Conservation (phyloP, 2,329 filamentous ascomycete genomes). For the Clonostachys byssicola region DNA sequence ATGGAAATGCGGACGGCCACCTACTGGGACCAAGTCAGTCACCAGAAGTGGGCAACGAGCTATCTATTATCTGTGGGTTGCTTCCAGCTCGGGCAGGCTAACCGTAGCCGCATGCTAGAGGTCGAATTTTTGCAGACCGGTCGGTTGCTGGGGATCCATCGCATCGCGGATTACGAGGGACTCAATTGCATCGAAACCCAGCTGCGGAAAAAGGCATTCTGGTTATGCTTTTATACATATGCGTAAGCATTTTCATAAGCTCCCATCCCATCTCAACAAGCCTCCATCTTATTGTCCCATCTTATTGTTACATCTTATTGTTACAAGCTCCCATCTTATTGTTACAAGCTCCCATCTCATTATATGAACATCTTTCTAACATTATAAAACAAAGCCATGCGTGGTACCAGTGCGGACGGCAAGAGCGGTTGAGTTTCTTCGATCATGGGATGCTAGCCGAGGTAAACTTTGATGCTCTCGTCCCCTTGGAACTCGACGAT, state of each 20-base stretch:
- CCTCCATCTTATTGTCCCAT: neutral
- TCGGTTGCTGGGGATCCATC: constrained; percentile 21
- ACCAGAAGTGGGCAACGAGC: constrained; percentile 25
- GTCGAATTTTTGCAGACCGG: constrained; percentile 26
- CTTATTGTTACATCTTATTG: too few relatives aligned
- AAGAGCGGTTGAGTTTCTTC: constrained; percentile 15
- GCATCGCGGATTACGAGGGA: constrained; percentile 19
- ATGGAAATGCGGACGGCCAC: constrained; percentile 9
- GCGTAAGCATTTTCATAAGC: constrained; percentile 3
- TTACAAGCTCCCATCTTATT: neutral
- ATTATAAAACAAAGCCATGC: constrained; percentile 6
- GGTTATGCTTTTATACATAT: constrained; percentile 25
- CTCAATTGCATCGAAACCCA: constrained; percentile 24
- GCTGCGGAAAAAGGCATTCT: constrained; percentile 28
- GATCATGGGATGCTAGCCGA: constrained; percentile 17
- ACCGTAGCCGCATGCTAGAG: constrained; percentile 26
- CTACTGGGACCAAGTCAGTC: constrained; percentile 20
- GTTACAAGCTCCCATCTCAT: neutral
- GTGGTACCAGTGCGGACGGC: constrained; percentile 11
- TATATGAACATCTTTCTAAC: neutral
- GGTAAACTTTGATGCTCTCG: constrained; percentile 21
- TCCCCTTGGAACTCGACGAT: constrained; percentile 22
- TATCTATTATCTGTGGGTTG: constrained; percentile 23
- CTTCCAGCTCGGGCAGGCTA: constrained; percentile 26
- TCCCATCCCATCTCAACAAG: neutral